Conservation (phyloP, 2,329 filamentous ascomycete genomes). For the Diaporthe ilicicola region DNA sequence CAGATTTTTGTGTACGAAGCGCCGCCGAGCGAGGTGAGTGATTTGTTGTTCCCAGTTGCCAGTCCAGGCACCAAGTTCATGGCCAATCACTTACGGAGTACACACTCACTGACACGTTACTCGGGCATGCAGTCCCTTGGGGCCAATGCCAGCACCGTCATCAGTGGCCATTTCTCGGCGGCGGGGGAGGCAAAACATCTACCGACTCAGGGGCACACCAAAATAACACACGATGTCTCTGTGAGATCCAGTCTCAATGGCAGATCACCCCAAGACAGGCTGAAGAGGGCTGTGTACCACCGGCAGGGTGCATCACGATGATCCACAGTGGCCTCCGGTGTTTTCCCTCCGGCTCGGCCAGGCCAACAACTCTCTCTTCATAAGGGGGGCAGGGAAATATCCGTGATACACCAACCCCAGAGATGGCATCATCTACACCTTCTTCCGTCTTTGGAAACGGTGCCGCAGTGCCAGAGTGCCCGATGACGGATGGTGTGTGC, state of each 20-base stretch:
- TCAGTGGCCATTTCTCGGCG: neutral
- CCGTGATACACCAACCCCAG: neutral
- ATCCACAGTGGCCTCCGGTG: neutral
- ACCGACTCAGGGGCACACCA: conserved; percentile 9
- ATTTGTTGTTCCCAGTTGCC: neutral
- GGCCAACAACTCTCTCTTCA: neutral
- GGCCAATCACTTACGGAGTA: neutral
- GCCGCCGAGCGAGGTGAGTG: neutral
- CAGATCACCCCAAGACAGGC: neutral
- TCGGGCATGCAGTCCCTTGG: neutral
- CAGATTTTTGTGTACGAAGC: conserved; percentile 9
- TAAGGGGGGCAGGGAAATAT: neutral
- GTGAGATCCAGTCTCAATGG: neutral
- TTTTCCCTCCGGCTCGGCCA: neutral
- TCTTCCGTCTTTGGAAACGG: neutral
- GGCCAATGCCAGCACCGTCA: neutral
- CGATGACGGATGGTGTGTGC: neutral
- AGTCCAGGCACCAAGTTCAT: neutral
- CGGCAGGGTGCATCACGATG: neutral
- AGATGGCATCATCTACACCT: neutral
- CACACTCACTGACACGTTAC: neutral
- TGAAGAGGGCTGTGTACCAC: neutral
- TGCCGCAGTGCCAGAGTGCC: neutral
- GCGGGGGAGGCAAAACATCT: neutral
- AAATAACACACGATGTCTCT: neutral